Evolutionary conservation across 208 protist species (phyloP), one percentile per base, ranked within the genome.

Genomic region (Lotmaria passim): DNA sequence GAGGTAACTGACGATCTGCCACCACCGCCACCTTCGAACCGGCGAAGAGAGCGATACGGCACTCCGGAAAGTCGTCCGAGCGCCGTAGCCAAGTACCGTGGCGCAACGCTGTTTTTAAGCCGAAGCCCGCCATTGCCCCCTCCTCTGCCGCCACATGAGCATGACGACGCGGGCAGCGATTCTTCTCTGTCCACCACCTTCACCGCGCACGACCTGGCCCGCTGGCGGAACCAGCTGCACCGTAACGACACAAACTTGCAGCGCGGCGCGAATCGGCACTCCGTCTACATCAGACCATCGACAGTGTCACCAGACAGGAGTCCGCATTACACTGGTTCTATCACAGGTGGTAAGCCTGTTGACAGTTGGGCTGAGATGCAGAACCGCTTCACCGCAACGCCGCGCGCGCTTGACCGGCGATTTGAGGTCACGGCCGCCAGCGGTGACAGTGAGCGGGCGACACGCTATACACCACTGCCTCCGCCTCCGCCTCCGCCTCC

Each of bases 1-100:
- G 70, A 69, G 23, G 46, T 65, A 24, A 60, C 62, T 10, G 70
- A 76, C 44, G 50, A 69, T 19, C 24, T 69, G 34, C 57, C 47
- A 0, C 48, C 56, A 6, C 68, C 68, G 11, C 58, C 48, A 19
- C 57, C 46, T 21, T n/a, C n/a, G n/a, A n/a, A n/a, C n/a, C 36
- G 19, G n/a, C 24, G n/a, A 3, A 14, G 38, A 26, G 23, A 26
- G 0, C n/a, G 31, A 3, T 33, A 34, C 36, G 31, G n/a, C 30
- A 33, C 39, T 14, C 39, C 38, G 2, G 51, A 55, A 6, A 28
- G 17, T 36, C 51, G 19, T 6, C 21, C 19, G 10, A 52, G 31
- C 39, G 36, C 44, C 3, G 28, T 28, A 19, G 41, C 19, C 12
- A 38, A 24, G 28, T 52, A 53, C 51, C 51, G 51, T 30, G 47